Evolutionary conservation across 768 basidiomycete species (phyloP).

Genomic region (Phylloporus rhodoxanthus): DNA sequence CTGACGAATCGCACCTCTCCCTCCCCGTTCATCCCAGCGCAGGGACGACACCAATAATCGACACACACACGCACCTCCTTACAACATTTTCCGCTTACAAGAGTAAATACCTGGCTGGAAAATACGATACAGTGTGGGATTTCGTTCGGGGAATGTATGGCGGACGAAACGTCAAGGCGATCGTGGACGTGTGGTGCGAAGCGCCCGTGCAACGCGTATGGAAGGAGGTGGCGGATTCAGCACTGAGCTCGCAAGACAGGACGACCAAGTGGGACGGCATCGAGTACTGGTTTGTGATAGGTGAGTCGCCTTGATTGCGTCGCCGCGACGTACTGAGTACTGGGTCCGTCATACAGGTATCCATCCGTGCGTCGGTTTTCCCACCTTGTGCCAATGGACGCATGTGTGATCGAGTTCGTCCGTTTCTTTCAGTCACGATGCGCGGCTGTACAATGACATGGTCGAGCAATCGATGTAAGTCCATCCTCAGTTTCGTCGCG

Average conservation of each 20-base stretch:
- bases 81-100: conserved; percentile 65
- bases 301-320: conserved; percentile 30
- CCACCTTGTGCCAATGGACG: background rate
- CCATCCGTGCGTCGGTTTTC: conserved; percentile 51
- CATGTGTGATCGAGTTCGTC: background rate
- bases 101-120: conserved; percentile 53
- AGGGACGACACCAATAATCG: conserved; percentile 46
- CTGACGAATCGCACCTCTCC: conserved; percentile 31
- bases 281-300: conserved; percentile 81
- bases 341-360: conserved; percentile 37
- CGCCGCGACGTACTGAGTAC: no score
- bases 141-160: conserved; percentile 61
- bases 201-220: conserved; percentile 58
- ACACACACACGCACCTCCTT: conserved; percentile 83
- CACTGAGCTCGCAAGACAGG: conserved; percentile 45
- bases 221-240: conserved; percentile 71
- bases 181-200: conserved; percentile 90
- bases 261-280: conserved; percentile 56
- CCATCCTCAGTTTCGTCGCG: background rate
- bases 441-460: conserved; percentile 58
- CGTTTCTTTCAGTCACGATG: conserved; percentile 53
- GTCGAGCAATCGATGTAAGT: conserved; percentile 66
- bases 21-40: conserved; percentile 26
- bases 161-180: conserved; percentile 51
- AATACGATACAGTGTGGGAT: conserved; percentile 53